A percentile compares a stretch with the other conserved stretches of the same genome.
These are phyloP conservation scores for Chrysochromulina parva DNA, from an alignment of 78 protist species.

Conservation along the genomic window DNA sequence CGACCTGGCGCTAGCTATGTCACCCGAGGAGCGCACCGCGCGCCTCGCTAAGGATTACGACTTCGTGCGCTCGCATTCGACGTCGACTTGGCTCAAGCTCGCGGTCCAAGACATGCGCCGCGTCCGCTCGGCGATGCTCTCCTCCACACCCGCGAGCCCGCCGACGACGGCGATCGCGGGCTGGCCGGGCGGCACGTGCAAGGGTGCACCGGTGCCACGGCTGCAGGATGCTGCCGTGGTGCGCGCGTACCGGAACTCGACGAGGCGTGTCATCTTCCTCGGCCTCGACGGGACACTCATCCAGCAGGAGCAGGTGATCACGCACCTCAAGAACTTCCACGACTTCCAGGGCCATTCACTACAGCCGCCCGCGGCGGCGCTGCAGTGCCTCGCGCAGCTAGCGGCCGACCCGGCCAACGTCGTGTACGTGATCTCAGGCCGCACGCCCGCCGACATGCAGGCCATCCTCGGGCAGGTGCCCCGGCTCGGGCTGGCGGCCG, in stretches of 20 bases:
- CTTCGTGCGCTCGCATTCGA: not conserved
- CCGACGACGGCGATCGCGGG: not conserved
- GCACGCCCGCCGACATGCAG: not conserved
- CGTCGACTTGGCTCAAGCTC: not conserved
- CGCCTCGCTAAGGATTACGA: not conserved
- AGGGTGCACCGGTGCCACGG: not conserved
- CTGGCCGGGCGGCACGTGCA: not conserved
- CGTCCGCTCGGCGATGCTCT: not conserved
- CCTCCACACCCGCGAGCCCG: no score
- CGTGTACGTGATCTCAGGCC: slow-evolving; percentile 27
- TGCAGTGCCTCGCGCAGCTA: not conserved
- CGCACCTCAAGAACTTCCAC: not conserved
- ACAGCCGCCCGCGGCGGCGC: not conserved
- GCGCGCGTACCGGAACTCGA: not conserved
- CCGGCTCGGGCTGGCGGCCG: slow-evolving; percentile 28
- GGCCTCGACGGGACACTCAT: slow-evolving; percentile 41
- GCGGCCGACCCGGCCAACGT: not conserved
- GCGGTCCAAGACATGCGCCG: slow-evolving; percentile 5
- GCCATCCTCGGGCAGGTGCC: not conserved
- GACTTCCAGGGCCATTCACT: not conserved
- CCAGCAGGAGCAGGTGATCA: slow-evolving; percentile 16
- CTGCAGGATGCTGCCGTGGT: not conserved
- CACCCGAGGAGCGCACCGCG: not conserved
- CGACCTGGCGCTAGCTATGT: slow-evolving; percentile 7
- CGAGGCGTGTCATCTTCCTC: not conserved